Percentiles rank a stretch among this genome's conserved stretches.
phyloP scores from a whole-genome alignment of 495 filamentous ascomycete genomes.

The Neurospora sp. region DNA sequence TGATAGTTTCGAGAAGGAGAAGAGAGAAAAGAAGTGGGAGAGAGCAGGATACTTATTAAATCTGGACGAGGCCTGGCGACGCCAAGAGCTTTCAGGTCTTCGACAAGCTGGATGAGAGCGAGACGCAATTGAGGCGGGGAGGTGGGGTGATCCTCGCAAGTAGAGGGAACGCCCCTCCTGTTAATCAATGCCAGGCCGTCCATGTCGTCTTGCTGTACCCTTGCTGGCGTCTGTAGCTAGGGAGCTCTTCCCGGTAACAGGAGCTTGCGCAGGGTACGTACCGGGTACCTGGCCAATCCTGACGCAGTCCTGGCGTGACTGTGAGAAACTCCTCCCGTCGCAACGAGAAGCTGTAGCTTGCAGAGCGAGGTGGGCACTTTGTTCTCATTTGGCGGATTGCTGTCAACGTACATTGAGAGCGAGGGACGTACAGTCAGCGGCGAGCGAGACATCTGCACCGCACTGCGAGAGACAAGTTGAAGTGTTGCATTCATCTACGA shows the following conservation, averaged over 20 bases:
- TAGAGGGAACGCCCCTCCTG: conserved; percentile 9
- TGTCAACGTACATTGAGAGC: not conserved
- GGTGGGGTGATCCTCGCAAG: conserved; percentile 22
- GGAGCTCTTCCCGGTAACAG: not conserved
- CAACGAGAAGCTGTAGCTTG: not conserved
- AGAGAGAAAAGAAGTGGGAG: not conserved
- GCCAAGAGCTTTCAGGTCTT: conserved; percentile 13
- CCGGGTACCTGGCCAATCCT: not conserved
- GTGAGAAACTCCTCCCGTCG: not conserved
- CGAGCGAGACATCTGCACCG: not conserved
- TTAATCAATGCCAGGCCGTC: conserved; percentile 12
- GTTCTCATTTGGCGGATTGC: not conserved
- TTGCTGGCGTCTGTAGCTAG: not conserved
- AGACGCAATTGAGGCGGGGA: conserved; percentile 20
- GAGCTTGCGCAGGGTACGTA: not conserved
- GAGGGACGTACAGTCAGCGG: not conserved
- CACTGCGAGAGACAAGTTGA: not conserved
- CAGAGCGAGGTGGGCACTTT: not conserved
- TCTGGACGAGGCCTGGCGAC: conserved; percentile 1
- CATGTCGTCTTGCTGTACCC: not conserved
- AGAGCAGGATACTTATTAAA: not conserved
- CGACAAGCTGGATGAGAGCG: conserved; percentile 7
- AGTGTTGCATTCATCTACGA: not conserved
- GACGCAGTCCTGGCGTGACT: not conserved
- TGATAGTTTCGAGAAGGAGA: not conserved